A percentile compares a stretch with the other conserved stretches of the same genome.
Evolutionary conservation across 1,284 basidiomycete genomes (phyloP).

Genomic region (Pulveroboletus sp.): DNA sequence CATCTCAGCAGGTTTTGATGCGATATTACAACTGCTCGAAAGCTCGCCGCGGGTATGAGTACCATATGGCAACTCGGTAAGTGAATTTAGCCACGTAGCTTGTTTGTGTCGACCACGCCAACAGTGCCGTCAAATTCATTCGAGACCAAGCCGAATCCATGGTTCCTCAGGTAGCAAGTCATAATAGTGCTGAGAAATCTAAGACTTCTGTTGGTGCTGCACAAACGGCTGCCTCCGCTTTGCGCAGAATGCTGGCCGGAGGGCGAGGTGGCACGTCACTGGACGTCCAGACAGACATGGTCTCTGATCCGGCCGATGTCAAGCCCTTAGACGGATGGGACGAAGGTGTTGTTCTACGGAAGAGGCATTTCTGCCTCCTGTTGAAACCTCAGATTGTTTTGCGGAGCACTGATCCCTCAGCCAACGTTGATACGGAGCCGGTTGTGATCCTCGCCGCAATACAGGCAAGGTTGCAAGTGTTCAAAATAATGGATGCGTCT

Average conservation of each 20-base stretch:
- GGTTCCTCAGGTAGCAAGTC: slow-evolving; percentile 36
- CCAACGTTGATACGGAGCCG: slow-evolving; percentile 57
- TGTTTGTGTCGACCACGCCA: slow-evolving; percentile 8
- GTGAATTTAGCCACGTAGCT: slow-evolving; percentile 25
- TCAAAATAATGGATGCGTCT: slow-evolving; percentile 78
- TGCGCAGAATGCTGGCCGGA: slow-evolving; percentile 61
- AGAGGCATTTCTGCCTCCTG: slow-evolving; percentile 81
- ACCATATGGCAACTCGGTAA: slow-evolving; percentile 84
- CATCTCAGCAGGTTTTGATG: slow-evolving; percentile 64
- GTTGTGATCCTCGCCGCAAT: slow-evolving; percentile 82
- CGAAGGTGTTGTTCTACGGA: slow-evolving; percentile 63
- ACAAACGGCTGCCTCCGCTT: slow-evolving; percentile 60
- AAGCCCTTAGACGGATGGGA: slow-evolving; percentile 74
- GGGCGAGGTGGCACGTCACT: slow-evolving; percentile 49
- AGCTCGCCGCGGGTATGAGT: slow-evolving; percentile 77
- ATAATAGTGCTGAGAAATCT: slow-evolving; percentile 38
- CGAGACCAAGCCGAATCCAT: slow-evolving; percentile 71
- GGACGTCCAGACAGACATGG: slow-evolving; percentile 40
- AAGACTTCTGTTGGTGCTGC: slow-evolving; percentile 45
- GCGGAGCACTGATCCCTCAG: slow-evolving; percentile 44
- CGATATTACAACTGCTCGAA: slow-evolving; percentile 89
- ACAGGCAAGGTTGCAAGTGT: slow-evolving; percentile 81
- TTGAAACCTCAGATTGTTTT: slow-evolving; percentile 92
- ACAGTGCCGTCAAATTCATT: slow-evolving; percentile 81
- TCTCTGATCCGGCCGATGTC: slow-evolving; percentile 36